Percentiles rank a stretch among this genome's conserved stretches.
These are phyloP conservation scores for Phanerodontia chrysosporium DNA, from an alignment of 768 basidiomycete genomes.

Conservation along the genomic window DNA sequence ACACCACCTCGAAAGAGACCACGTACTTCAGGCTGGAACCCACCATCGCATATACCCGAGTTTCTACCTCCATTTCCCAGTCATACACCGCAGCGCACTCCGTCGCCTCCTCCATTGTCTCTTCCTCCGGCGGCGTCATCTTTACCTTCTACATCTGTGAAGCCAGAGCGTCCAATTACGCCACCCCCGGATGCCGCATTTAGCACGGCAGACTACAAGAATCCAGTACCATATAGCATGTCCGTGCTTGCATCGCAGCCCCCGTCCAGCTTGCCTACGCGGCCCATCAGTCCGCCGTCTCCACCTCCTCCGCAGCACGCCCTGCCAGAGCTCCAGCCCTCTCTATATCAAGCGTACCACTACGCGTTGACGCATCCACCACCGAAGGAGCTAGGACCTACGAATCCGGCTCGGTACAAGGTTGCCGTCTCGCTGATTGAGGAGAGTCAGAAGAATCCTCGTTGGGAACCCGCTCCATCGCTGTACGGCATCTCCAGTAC, in stretches of 20 bases:
- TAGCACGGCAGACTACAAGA: constrained; percentile 61
- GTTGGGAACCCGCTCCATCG: constrained; percentile 65
- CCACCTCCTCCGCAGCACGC: constrained; percentile 25
- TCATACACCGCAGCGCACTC: constrained; percentile 28
- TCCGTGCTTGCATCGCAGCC: constrained; percentile 63
- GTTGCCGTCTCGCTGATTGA: constrained; percentile 69
- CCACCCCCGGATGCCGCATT: constrained; percentile 41
- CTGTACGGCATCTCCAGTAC: constrained; percentile 57
- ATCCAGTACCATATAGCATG: constrained; percentile 69
- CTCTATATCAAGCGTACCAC: constrained; percentile 68
- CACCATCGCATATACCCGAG: constrained; percentile 60
- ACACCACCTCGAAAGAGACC: constrained; percentile 56
- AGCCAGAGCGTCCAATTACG: constrained; percentile 31
- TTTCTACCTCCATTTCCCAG: constrained; percentile 68
- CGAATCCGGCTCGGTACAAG: constrained; percentile 65
- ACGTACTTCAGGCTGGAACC: constrained; percentile 52
- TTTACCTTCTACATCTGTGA: constrained; percentile 31
- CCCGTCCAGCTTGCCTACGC: constrained; percentile 62
- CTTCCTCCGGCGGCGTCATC: constrained; percentile 26
- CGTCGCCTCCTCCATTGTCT: constrained; percentile 31
- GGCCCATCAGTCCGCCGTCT: constrained; percentile 11
- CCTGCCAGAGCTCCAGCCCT: constrained; percentile 55
- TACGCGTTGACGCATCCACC: constrained; percentile 74
- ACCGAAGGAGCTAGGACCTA: constrained; percentile 38
- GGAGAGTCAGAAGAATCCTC: constrained; percentile 49